Base-by-base conservation (phyloP, 2,329 filamentous ascomycete species). In the Simplicillium aogashimaense region DNA sequence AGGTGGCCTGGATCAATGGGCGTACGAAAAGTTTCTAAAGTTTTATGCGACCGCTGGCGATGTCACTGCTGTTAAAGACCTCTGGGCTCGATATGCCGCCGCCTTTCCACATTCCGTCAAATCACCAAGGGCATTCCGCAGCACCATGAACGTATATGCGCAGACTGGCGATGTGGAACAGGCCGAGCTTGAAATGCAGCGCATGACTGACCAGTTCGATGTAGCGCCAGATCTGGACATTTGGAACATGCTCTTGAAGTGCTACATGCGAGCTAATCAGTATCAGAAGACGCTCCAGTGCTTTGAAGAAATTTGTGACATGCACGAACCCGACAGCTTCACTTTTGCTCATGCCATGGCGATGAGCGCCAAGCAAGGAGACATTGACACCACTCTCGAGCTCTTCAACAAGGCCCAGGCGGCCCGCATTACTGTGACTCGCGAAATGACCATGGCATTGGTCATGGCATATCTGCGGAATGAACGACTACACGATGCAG, bases 171-270 rank as follows among this genome's bases (percentile, higher is more conserved):
- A 94, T 47, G 57, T 82, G 1, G 53, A 64, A 3, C 67, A 74
- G 38, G 76, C 81, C 1, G 62, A 74, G 37, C 57, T 65, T 15
- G 72, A 81, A 29, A 83, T 95, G 45, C 54, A 76, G 36, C 66
- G 70, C n/a, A 76, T 92, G 41, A 54, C 56, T 17, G 50, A 61
- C 7, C 66, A 76, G 37, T 81, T 79, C 50, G 60, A 65, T 1
- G 50, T 83, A 13, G 48, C 64, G 33, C 81, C 81, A 7, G 75
- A 78, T 46, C 57, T 71, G 2, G 56, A 67, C 29, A 77, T 74
- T 46, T 94, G 83, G 81, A 94, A 94, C 53, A 78, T 81, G 16
- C 60, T 95, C 20, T 66, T 97, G 35, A 77, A 81, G 51, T 81
- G 83, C 3, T 75, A 88, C 58, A 70, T 72, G 14, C 78, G 77